Evolutionary conservation across 2,329 filamentous ascomycete genomes (phyloP), one percentile per base, ranked within the genome.

Genomic region (Byssoonygena ceratinophila): DNA sequence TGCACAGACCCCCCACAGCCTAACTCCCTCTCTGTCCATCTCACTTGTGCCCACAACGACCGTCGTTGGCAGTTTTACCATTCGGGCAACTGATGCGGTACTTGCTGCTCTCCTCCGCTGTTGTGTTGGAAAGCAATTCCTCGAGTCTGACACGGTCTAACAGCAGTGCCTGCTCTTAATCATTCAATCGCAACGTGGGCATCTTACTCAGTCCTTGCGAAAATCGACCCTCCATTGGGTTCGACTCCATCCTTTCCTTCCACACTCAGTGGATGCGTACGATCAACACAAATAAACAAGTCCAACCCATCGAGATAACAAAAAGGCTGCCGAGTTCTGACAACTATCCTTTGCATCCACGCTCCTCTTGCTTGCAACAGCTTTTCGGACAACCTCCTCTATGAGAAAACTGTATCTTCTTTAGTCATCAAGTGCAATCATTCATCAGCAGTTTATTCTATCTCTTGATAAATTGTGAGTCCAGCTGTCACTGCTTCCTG

Each of bases 211-310:
- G 37, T 34, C 23, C 40, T 46, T 46, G 45, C 43, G 25, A 32
- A 41, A 31, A 22, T 16, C 4, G 4, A 16, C 32, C 45, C 31
- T n/a, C 40, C 49, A 9, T 31, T 46, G 29, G 20, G 31, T 46
- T n/a, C n/a, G 11, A 47, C 43, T 39, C 43, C 41, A 31, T 39
- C 34, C 54, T 47, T 54, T 47, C 51, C 46, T 56, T 51, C 40
- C 39, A 12, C 40, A 14, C 3, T 25, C n/a, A 34, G 18, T 34
- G 29, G 40, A 45, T 36, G 36, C 36, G 16, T 31, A 31, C 18
- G 16, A 16, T 9, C 4, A 29, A 29, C 9, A 31, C 23, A 49
- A 39, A 49, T 8, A 36, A 37, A 47, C 45, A 25, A 25, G 1
- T 25, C 45, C 14, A 11, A 12, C 22, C 22, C 18, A 37, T 25